Base-by-base conservation (phyloP, 164 flowering plant species). In the Warburgia ugandensis region DNA sequence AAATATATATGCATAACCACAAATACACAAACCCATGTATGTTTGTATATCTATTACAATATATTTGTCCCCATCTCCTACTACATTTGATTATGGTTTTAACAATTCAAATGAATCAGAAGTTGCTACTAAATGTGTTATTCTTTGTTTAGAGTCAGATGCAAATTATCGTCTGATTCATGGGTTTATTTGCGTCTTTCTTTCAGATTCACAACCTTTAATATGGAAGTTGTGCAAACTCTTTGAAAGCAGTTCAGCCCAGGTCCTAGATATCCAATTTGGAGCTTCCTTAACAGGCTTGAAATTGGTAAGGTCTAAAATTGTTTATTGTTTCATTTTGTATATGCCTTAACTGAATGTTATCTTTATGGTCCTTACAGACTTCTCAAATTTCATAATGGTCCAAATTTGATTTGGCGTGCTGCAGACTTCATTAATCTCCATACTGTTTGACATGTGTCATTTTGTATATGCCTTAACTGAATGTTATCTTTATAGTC, bases 171-270 rank as follows among this genome's bases (percentile, higher is more conserved):
- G 3, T 2, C 25, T 11, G 5, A 19, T 4, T 20, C 22, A 3
- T 37, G n/a, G 41, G 17, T 37, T 37, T 4, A 37, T 12, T 37
- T 20, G 5, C 23, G 13, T 42, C 16, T 23, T 22, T 3, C 12
- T 33, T 69, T 0, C 64, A 83, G 98, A 77, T 55, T 43, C 66
- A 13, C 68, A 77, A 32, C 55, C 67, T 44, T 59, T 71, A 31
- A 77, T 70, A 39, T 84, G 96, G 97, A 80, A 69, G 75, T 61
- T 79, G 19, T 79, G 97, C 61, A 76, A 78, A 37, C 45, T 23
- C 52, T 86, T 89, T 69, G 70, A 72, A 28, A 68, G 61, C 48
- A 72, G 29, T 53, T 52, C 73, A 35, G 28, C 60, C 29, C 63
- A 52, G 44, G 84, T 67, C 25, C 68, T 86, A 25, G 99, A 86